These are phyloP conservation scores for Camellia sinensis DNA, from an alignment of 148 eudicot genomes.

Conservation along the genomic window DNA sequence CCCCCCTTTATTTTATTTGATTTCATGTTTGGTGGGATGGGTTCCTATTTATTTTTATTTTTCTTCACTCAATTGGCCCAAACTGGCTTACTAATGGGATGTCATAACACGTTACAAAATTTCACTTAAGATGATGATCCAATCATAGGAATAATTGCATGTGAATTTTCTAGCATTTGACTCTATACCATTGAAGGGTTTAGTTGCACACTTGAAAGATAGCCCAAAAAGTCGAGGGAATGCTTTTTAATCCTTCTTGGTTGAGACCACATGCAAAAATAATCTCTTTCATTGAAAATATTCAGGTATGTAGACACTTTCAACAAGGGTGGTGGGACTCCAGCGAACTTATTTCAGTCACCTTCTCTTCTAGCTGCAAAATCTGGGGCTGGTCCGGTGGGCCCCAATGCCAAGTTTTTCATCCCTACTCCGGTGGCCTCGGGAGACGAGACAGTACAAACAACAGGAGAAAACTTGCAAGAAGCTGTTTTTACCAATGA, in stretches of 20 bases:
- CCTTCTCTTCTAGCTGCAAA: constrained; percentile 47
- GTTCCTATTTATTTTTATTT: background rate
- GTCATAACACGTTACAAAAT: no score
- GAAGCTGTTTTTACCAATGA: constrained; percentile 12
- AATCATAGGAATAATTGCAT: no score
- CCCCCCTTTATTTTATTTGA: background rate
- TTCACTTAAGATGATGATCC: no score
- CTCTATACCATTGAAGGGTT: no score
- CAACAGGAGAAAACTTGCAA: constrained; percentile 16
- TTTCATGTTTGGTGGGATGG: background rate
- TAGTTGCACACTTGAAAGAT: no score
- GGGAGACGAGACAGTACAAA: constrained; percentile 26
- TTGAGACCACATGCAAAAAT: no score
- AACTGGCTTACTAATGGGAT: no score
- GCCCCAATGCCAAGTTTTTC: constrained; percentile 48
- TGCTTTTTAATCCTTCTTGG: no score
- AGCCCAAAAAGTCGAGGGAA: no score
- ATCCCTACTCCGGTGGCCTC: constrained; percentile 46
- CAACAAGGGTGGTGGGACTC: constrained; percentile 60
- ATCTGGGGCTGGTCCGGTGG: constrained; percentile 23
- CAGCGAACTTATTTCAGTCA: constrained; percentile 48
- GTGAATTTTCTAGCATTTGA: no score
- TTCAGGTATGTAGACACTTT: constrained; percentile 82
- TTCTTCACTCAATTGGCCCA: background rate
- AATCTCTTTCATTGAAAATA: background rate